Conservation (phyloP, 116 monocot species). For the Iris pallida region DNA sequence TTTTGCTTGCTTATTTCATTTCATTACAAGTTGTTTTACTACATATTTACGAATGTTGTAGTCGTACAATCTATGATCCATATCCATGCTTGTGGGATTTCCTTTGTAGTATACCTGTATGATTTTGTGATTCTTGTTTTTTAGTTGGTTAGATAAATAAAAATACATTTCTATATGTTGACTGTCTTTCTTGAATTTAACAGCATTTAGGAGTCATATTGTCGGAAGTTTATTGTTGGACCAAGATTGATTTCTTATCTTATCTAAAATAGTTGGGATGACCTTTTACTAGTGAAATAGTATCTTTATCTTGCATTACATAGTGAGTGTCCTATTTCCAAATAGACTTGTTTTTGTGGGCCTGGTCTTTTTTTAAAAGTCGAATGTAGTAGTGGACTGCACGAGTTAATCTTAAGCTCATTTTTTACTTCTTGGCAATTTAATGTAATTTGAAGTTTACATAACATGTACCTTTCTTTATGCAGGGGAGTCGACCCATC, state of each 20-base stretch:
- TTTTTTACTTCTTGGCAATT: background rate
- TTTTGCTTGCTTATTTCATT: too few relatives aligned
- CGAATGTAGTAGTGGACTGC: background rate
- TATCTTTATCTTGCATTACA: background rate
- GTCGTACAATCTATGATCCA: too few relatives aligned
- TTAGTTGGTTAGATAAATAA: too few relatives aligned
- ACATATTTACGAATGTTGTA: too few relatives aligned
- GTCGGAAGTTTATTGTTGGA: conserved; percentile 1
- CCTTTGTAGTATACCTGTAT: too few relatives aligned
- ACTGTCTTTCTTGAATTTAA: too few relatives aligned
- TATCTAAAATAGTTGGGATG: background rate
- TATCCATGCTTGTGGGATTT: too few relatives aligned
- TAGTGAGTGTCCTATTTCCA: background rate
- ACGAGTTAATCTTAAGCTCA: background rate
- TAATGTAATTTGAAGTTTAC: background rate
- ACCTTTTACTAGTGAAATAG: background rate
- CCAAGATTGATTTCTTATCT: too few relatives aligned
- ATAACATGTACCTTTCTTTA: background rate
- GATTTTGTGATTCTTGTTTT: too few relatives aligned
- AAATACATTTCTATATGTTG: too few relatives aligned
- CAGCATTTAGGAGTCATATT: too few relatives aligned
- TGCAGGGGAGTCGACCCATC: conserved; percentile 81
- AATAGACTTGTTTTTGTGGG: background rate
- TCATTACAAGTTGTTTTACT: too few relatives aligned
- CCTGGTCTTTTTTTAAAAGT: background rate